These are phyloP conservation scores for Hemileccinum impolitum DNA, from an alignment of 768 basidiomycete genomes.

Conservation along the genomic window DNA sequence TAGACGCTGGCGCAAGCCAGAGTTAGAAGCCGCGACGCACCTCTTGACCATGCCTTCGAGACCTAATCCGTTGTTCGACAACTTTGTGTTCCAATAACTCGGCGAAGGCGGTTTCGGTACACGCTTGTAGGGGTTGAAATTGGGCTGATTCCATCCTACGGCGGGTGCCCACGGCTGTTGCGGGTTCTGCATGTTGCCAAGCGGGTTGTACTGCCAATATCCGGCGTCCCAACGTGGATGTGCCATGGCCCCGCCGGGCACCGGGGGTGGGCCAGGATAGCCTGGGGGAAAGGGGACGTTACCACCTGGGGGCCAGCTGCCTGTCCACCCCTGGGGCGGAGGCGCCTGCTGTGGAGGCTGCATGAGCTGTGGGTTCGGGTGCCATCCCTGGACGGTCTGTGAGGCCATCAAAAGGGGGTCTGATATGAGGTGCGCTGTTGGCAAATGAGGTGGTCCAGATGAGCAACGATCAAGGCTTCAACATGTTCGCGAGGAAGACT, in stretches of 20 bases:
- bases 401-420: conserved; percentile 18
- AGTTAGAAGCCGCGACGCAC: conserved; percentile 37
- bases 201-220: conserved; percentile 50
- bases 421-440: not conserved
- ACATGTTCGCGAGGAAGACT: too few relatives aligned
- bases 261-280: conserved; percentile 50
- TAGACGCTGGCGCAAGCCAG: not conserved
- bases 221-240: conserved; percentile 50
- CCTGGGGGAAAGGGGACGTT: conserved; percentile 30
- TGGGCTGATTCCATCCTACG: conserved; percentile 28
- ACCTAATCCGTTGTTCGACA: conserved; percentile 62
- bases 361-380: conserved; percentile 34
- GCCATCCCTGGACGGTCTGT: conserved; percentile 28
- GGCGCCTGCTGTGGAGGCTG: conserved; percentile 21
- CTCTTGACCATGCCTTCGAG: conserved; percentile 59
- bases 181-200: conserved; percentile 24
- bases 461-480: too few relatives aligned
- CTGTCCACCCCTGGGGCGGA: conserved; percentile 34
- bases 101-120: conserved; percentile 57
- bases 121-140: conserved; percentile 64
- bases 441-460: too few relatives aligned
- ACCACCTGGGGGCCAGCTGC: conserved; percentile 34
- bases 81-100: conserved; percentile 58
- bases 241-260: conserved; percentile 46
- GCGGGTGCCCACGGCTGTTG: conserved; percentile 33